phyloP scores from a whole-genome alignment of 352 stramenopile genomes.

The Globisporangium irregulare region DNA sequence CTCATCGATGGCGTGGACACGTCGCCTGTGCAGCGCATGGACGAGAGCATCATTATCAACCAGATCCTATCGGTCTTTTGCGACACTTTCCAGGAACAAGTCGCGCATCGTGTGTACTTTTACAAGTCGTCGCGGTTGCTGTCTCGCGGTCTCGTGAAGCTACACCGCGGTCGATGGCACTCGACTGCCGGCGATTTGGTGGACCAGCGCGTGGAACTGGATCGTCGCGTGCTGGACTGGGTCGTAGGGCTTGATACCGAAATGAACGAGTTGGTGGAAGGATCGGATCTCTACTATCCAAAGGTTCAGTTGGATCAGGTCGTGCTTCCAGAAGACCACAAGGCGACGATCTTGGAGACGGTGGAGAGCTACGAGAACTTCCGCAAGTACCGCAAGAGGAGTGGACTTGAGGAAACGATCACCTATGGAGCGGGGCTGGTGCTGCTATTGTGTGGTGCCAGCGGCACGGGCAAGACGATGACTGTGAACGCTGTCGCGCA shows the following conservation, averaged over 20 bases:
- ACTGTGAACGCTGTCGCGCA: slow-evolving; percentile 86
- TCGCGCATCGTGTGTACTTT: slow-evolving; percentile 83
- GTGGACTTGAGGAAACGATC: slow-evolving; percentile 69
- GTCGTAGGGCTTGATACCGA: slow-evolving; percentile 85
- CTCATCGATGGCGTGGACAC: slow-evolving; percentile 83
- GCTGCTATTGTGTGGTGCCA: slow-evolving; percentile 77
- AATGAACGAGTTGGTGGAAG: slow-evolving; percentile 89
- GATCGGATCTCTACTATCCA: slow-evolving; percentile 81
- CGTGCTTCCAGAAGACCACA: slow-evolving; percentile 84
- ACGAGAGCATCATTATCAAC: slow-evolving; percentile 89
- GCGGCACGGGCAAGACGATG: slow-evolving; percentile 91
- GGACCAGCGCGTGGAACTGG: slow-evolving; percentile 82
- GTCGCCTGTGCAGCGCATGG: slow-evolving; percentile 83
- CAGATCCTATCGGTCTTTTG: slow-evolving; percentile 87
- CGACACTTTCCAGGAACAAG: slow-evolving; percentile 86
- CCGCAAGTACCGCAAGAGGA: slow-evolving; percentile 76
- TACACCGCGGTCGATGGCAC: slow-evolving; percentile 82
- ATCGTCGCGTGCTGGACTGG: slow-evolving; percentile 85
- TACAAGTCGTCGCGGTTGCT: slow-evolving; percentile 87
- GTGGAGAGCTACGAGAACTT: slow-evolving; percentile 85
- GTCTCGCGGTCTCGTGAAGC: slow-evolving; percentile 70
- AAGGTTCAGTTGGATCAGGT: slow-evolving; percentile 84
- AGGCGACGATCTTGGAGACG: slow-evolving; percentile 72
- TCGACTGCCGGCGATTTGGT: slow-evolving; percentile 81
- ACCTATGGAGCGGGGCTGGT: slow-evolving; percentile 78